Evolutionary conservation across 2,329 filamentous ascomycete genomes (phyloP).

Genomic region (Penicillium sp.): DNA sequence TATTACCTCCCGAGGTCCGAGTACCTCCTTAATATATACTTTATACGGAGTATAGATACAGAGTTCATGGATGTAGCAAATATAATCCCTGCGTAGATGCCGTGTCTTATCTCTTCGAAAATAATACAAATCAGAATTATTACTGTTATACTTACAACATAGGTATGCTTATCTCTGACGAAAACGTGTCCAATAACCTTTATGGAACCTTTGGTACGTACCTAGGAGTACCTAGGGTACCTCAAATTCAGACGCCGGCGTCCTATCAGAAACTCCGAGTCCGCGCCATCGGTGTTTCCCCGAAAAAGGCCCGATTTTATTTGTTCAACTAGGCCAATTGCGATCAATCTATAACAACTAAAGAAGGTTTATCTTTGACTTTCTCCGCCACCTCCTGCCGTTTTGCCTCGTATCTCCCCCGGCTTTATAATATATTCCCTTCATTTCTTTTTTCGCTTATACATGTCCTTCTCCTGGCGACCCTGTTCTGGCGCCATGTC

Average conservation of each 20-base stretch:
- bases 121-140: background rate
- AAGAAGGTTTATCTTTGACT: conserved; percentile 7
- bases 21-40: background rate
- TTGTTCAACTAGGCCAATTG: conserved; percentile 2
- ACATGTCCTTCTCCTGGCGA: background rate
- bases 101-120: background rate
- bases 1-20: background rate
- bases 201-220: background rate
- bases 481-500: background rate
- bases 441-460: background rate
- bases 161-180: background rate
- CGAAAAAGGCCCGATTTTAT: background rate
- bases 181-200: background rate
- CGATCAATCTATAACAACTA: background rate
- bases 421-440: background rate
- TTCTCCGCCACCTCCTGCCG: conserved; percentile 10
- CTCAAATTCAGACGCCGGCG: background rate
- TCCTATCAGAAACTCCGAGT: conserved; percentile 1
- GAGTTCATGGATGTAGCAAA: background rate
- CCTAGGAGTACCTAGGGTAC: background rate
- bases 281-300: background rate
- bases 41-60: too few relatives aligned
- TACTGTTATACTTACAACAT: background rate
- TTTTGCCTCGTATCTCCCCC: conserved; percentile 5
- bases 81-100: background rate